Evolutionary conservation across 2,329 filamentous ascomycete genomes (phyloP), one percentile per base, ranked within the genome.

Genomic region (Colletotrichum costaricense): DNA sequence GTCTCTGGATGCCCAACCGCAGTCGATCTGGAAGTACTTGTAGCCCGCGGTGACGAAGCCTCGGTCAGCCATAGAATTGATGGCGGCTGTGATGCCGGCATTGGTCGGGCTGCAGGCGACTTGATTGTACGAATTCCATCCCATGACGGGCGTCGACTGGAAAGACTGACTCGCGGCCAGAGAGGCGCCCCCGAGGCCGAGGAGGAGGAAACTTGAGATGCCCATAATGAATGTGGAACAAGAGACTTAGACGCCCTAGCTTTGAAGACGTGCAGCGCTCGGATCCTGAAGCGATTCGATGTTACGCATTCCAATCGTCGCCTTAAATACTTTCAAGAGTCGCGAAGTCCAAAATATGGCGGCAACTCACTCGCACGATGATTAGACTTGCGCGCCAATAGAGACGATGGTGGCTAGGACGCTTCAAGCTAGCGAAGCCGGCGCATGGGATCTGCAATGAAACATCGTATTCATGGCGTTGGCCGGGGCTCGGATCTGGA

Each of bases 381-480:
- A 58, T 30, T 30, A 46, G 54, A 30, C 63, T 28, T 57, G 63
- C 24, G 26, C 49, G 38, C 26, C 60, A 63, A 22, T 63, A 26
- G 24, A 63, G 60, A 26, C 55, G 42, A n/a, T 49, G 42, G 42
- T 49, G 42, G 42, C 42, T 49, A 49, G 42, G 42, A 49, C 42
- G 42, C 42, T 49, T 49, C 42, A 19, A 49, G 42, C 2, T 49
- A 49, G 42, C 42, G 42, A 49, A 19, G 16, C 19, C 19, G 42
- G 42, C 42, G 42, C 42, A 49, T 58, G 42, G 60, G 60, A 63
- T 63, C 60, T 63, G 26, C 60, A 63, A 63, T 33, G 28, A 49
- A 33, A 63, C 28, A 8, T 52, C 60, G 60, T 52, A 63, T 30
- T 63, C 12, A 2, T 49, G n/a, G 12, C n/a, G 11, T 30, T 16